phyloP scores from a whole-genome alignment of 345 rosid species.

The Cardiospermum halicacabum region DNA sequence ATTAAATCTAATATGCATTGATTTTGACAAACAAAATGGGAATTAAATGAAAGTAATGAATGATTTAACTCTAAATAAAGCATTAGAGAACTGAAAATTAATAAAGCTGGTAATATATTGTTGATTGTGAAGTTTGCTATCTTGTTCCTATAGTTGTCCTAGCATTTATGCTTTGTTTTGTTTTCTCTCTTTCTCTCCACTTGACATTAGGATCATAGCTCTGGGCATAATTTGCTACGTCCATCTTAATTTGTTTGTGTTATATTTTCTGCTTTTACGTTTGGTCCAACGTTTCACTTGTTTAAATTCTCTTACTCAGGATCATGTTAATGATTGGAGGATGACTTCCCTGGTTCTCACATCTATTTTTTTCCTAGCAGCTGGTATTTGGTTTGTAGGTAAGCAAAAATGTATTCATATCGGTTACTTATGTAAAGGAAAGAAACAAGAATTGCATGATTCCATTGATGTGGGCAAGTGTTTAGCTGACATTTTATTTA shows the following conservation, averaged over 20 bases:
- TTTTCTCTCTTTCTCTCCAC: not conserved
- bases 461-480: not conserved
- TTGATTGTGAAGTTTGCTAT: not conserved
- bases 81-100: not conserved
- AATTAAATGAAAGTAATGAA: not conserved
- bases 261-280: not conserved
- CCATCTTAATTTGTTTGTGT: not conserved
- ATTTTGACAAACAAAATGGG: not conserved
- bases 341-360: conserved; percentile 75
- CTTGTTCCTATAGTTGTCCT: conserved; percentile 4
- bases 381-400: conserved; percentile 85
- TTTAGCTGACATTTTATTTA: not conserved
- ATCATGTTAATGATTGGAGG: conserved; percentile 72
- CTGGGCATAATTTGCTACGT: not conserved
- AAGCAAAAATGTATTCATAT: conserved; percentile 9
- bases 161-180: not conserved
- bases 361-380: conserved; percentile 66
- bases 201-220: not conserved
- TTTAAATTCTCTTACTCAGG: conserved; percentile 36
- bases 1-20: not conserved
- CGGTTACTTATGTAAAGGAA: not conserved
- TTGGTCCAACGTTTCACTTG: conserved; percentile 8
- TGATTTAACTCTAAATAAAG: not conserved
- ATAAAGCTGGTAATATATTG: not conserved
- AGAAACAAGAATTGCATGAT: not conserved